phyloP scores from a whole-genome alignment of 306 rosid genomes.

The Citrullus colocynthis region DNA sequence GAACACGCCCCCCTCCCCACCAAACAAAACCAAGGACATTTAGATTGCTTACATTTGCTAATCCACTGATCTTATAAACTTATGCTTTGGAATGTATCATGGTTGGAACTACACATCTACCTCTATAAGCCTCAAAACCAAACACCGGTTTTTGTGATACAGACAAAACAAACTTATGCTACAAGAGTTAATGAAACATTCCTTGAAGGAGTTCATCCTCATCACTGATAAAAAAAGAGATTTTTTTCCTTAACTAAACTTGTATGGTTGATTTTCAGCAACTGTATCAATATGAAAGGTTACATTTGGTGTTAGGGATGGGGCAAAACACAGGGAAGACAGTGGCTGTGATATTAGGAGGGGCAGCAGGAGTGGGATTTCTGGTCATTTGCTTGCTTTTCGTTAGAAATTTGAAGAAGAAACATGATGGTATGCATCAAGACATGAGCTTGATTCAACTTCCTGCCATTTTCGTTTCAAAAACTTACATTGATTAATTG shows the following conservation, averaged over 20 bases:
- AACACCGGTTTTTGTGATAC: neutral
- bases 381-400: slow-evolving; percentile 64
- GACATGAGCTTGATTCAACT: neutral
- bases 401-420: slow-evolving; percentile 64
- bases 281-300: neutral
- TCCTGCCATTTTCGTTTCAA: neutral
- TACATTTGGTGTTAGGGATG: slow-evolving; percentile 24
- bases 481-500: neutral
- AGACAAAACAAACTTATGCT: neutral
- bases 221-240: neutral
- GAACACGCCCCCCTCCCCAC: neutral
- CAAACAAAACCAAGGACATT: no score
- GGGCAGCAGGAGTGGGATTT: slow-evolving; percentile 77
- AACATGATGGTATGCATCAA: slow-evolving; percentile 62
- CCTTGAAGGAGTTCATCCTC: neutral
- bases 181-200: neutral
- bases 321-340: slow-evolving; percentile 73
- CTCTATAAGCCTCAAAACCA: neutral
- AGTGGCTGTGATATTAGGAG: slow-evolving; percentile 84
- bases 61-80: neutral
- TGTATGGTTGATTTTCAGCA: neutral
- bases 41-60: no score
- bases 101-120: neutral
- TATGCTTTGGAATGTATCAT: neutral
- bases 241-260: neutral